These are phyloP conservation scores for Lavandula angustifolia DNA, from an alignment of 257 asterid genomes.

Conservation along the genomic window DNA sequence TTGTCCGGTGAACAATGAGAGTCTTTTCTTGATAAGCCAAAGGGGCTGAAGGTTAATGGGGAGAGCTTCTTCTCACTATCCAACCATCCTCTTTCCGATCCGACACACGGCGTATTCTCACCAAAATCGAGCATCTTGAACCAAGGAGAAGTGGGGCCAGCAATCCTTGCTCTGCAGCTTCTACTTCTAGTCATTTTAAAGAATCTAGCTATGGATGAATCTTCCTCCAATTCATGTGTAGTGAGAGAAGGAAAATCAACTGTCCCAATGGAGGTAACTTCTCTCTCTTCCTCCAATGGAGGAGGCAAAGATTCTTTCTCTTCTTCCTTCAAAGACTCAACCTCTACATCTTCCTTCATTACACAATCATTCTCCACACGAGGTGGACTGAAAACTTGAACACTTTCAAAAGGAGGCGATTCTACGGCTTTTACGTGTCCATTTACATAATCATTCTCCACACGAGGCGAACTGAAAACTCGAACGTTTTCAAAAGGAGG, in stretches of 20 bases:
- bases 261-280: conserved; percentile 40
- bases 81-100: conserved; percentile 48
- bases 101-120: conserved; percentile 49
- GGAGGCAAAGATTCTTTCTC: conserved; percentile 25
- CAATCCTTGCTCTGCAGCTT: conserved; percentile 70
- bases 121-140: conserved; percentile 41
- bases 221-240: conserved; percentile 38
- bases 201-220: conserved; percentile 38
- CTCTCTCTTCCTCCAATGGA: conserved; percentile 39
- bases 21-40: conserved; percentile 44
- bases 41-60: conserved; percentile 40
- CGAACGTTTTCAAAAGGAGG: conserved; percentile 34
- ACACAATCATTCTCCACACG: conserved; percentile 37
- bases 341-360: conserved; percentile 35
- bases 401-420: conserved; percentile 33
- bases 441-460: conserved; percentile 34
- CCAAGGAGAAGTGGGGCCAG: conserved; percentile 46
- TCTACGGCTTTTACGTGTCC: conserved; percentile 27
- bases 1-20: conserved; percentile 47
- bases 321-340: conserved; percentile 29
- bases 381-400: conserved; percentile 25
- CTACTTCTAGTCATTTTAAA: conserved; percentile 57
- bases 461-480: conserved; percentile 26
- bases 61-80: conserved; percentile 49
- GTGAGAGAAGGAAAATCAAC: conserved; percentile 40